Base-by-base conservation (phyloP, 2,329 filamentous ascomycete species). In the Microcera coccophila region DNA sequence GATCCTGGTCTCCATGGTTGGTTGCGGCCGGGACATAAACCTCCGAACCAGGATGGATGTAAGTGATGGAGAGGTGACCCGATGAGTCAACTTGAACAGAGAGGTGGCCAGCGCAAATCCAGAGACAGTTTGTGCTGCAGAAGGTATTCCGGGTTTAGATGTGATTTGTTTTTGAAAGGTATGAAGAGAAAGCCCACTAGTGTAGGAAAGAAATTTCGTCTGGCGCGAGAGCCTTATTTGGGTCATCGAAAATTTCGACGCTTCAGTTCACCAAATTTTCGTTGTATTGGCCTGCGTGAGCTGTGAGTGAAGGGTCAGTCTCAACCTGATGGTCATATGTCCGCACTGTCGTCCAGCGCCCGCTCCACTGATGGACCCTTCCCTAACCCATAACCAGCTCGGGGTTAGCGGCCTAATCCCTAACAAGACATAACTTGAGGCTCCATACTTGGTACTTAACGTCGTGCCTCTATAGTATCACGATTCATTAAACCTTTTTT, bases 1-100 rank as follows among this genome's bases (percentile, higher is more conserved):
- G 41, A 72, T 63, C 19, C 62, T 62, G 10, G 70, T 72, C 51
- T 70, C 58, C 67, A 71, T 71, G 24, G 55, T 47, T 38, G 49
- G 37, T 14, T 28, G 35, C 26, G 40, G 35, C 31, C 45, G 48
- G 22, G 39, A 48, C 12, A 40, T 49, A 36, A 48, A 47, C 24
- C 29, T 41, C 21, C 47, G 53, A 12, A 45, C 42, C 12, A 43
- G 36, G 28, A 46, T 38, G 15, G 59, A 53, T 57, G 45, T 59
- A 61, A 61, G 61, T 62, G 52, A 49, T 45, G 15, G 42, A 29
- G 35, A 26, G 7, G 12, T 12, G 12, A 12, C 22, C 7, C 22
- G 7, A 12, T 7, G 22, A 26, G 22, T 12, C 22, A 26, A 26
- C 22, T 26, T 26, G 22, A 26, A 26, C n/a, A n/a, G n/a, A n/a